These are phyloP conservation scores for Paramarasmius palmivorus DNA, from an alignment of 1,284 basidiomycete species.

Conservation along the genomic window DNA sequence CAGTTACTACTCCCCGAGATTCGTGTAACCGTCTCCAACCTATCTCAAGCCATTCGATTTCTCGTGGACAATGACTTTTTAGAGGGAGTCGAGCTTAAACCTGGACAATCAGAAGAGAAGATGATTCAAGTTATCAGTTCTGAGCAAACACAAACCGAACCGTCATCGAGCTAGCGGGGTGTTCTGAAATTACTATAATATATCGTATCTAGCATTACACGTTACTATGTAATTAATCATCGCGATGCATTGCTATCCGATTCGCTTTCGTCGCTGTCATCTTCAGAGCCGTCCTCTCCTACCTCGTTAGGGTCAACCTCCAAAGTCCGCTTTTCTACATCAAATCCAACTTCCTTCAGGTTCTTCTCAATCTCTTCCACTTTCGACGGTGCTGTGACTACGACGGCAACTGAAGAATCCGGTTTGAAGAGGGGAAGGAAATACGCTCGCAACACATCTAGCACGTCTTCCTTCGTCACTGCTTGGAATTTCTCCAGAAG, in stretches of 20 bases:
- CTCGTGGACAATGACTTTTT: slow-evolving; percentile 92
- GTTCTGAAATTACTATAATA: slow-evolving; percentile 12
- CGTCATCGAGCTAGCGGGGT: neutral
- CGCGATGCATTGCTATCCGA: slow-evolving; percentile 28
- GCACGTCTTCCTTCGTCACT: slow-evolving; percentile 79
- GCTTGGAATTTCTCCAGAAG: slow-evolving; percentile 78
- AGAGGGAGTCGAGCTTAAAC: slow-evolving; percentile 76
- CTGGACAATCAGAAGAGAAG: slow-evolving; percentile 76
- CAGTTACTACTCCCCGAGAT: slow-evolving; percentile 90
- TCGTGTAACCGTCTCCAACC: slow-evolving; percentile 85
- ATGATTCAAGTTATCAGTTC: slow-evolving; percentile 59
- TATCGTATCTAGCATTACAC: neutral
- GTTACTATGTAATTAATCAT: neutral
- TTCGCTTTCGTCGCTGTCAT: slow-evolving; percentile 30
- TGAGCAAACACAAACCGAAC: neutral
- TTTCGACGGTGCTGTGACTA: slow-evolving; percentile 84
- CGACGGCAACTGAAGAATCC: slow-evolving; percentile 75
- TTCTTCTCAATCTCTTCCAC: slow-evolving; percentile 71
- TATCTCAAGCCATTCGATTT: slow-evolving; percentile 93
- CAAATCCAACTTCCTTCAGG: slow-evolving; percentile 72
- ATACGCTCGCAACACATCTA: slow-evolving; percentile 70
- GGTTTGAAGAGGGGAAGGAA: slow-evolving; percentile 89
- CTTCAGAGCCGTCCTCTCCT: slow-evolving; percentile 31
- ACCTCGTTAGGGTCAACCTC: slow-evolving; percentile 61
- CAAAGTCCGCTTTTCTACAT: slow-evolving; percentile 73